Evolutionary conservation across 192 early-diverging fungal species (phyloP).

Genomic region (Umbelopsis ramanniana): DNA sequence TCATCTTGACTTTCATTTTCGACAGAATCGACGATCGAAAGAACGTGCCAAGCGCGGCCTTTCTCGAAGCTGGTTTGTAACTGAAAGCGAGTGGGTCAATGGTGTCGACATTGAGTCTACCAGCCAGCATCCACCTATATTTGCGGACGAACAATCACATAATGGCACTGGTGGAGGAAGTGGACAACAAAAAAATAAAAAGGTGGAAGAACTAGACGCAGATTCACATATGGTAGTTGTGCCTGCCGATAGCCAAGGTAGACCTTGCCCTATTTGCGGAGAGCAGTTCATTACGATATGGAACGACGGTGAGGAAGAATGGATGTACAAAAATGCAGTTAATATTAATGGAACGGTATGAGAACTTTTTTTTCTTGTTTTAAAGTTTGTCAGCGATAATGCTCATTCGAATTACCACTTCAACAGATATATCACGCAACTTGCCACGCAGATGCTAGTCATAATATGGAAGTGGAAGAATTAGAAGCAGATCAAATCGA

Average conservation of each 20-base stretch:
- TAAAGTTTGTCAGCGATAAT: background rate
- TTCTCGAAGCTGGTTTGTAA: conserved; percentile 88
- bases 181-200: conserved; percentile 24
- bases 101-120: conserved; percentile 37
- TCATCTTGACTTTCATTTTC: conserved; percentile 96
- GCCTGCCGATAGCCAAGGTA: conserved; percentile 47
- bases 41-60: conserved; percentile 84
- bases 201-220: conserved; percentile 33
- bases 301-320: conserved; percentile 78
- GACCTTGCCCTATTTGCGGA: conserved; percentile 75
- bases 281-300: conserved; percentile 76
- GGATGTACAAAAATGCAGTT: conserved; percentile 74
- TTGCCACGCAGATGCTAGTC: conserved; percentile 55
- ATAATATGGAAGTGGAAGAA: conserved; percentile 17
- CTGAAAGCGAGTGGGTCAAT: conserved; percentile 57
- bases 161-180: conserved; percentile 13
- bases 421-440: conserved; percentile 64
- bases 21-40: conserved; percentile 87
- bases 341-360: conserved; percentile 59
- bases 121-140: conserved; percentile 40
- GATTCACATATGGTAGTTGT: conserved; percentile 50
- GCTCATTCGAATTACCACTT: background rate
- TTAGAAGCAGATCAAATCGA: background rate
- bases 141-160: conserved; percentile 29
- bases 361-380: conserved; percentile 2